Percentiles rank a stretch among this genome's conserved stretches.
Evolutionary conservation across 331 rosid genomes (phyloP).

Genomic region (Pyracantha coccinea): DNA sequence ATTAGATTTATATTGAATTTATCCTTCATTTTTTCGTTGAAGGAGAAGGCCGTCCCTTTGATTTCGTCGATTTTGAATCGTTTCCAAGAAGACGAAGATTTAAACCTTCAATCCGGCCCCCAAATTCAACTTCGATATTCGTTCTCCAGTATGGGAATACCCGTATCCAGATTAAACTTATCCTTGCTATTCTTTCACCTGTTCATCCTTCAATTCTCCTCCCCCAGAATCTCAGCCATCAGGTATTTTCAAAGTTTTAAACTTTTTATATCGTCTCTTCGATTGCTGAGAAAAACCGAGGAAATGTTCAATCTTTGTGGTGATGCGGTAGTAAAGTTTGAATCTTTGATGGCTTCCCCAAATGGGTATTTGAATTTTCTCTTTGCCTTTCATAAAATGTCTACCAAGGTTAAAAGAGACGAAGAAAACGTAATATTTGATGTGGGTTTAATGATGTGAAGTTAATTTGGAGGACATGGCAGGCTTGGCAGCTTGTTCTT

Average conservation of each 20-base stretch:
- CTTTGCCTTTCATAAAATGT: not conserved
- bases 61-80: not conserved
- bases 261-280: not conserved
- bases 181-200: slow-evolving; percentile 14
- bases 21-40: too few species aligned
- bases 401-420: not conserved
- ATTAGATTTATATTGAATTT: too few species aligned
- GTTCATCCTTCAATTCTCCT: slow-evolving; percentile 23
- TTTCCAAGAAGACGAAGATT: too few species aligned
- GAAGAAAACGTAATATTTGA: not conserved
- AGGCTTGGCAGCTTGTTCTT: not conserved
- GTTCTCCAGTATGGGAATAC: not conserved
- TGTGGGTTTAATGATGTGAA: not conserved
- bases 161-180: not conserved
- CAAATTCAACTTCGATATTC: not conserved
- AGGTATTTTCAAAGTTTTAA: not conserved
- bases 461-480: not conserved
- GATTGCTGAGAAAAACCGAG: not conserved
- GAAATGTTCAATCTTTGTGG: not conserved
- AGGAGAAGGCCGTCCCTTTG: too few species aligned
- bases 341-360: not conserved
- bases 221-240: slow-evolving; percentile 32
- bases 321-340: not conserved
- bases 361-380: not conserved
- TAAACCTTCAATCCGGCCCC: not conserved